Evolutionary conservation across 1,284 basidiomycete species (phyloP), one percentile per base, ranked within the genome.

Genomic region (Ceratobasidium sp.): DNA sequence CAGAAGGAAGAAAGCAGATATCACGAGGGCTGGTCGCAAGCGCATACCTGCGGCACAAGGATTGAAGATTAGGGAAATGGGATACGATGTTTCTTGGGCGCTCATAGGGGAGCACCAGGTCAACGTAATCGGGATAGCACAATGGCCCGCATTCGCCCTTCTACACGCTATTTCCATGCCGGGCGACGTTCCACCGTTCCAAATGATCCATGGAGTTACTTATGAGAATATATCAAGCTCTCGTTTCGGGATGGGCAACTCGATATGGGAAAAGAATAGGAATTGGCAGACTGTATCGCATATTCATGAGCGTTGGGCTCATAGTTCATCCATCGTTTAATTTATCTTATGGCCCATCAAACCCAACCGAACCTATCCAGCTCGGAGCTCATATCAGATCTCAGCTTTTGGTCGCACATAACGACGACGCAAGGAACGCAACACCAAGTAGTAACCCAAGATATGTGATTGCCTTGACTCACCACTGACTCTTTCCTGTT

Each of bases 281-380:
- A 0, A 82, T 84, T 47, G 81, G 82, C 0, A 81, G 81, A 0
- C 77, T 83, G 27, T 81, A 83, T 75, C 84, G 84, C 71, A 78
- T 83, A 56, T 78, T 82, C 15, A 78, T 84, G 17, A 79, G 78
- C 8, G 53, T 76, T 14, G 79, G 79, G 22, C 74, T 79, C 31
- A 77, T 76, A 11, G 73, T 76, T 36, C 33, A 72, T 53, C 45
- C 14, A 4, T 1, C 11, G 31, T 47, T 41, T 22, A 2, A 14
- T 6, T 7, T 33, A 27, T n/a, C 51, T 41, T 24, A 33, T 5
- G 14, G 33, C 33, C 47, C 31, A 19, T 17, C 19, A 19, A 17
- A 5, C 17, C 8, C 29, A n/a, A 29, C 1, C 59, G 36, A 27
- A 33, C 27, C 51, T 2, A 47, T 47, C 31, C 51, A 77, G 76